phyloP scores from a whole-genome alignment of 495 filamentous ascomycete species.

The Neurospora sp. region DNA sequence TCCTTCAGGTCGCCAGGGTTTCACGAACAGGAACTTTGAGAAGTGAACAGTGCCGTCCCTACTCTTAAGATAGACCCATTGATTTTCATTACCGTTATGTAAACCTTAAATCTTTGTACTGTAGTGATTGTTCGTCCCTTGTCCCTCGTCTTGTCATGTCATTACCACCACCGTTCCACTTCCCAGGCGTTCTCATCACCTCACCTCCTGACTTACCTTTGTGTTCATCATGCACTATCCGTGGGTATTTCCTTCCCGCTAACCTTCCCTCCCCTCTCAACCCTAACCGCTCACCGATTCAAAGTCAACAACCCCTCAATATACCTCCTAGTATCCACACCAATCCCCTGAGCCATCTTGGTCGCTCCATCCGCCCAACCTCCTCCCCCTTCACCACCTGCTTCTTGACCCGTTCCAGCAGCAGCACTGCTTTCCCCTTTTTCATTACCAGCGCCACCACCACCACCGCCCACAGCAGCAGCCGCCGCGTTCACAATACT shows the following conservation, averaged over 20 bases:
- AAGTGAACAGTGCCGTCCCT: too few species aligned
- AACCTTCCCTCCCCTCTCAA: too few species aligned
- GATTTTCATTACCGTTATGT: too few species aligned
- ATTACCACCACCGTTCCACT: neutral
- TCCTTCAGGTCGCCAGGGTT: too few species aligned
- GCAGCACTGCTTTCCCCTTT: slow-evolving; percentile 10
- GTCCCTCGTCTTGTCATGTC: neutral
- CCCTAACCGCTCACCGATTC: slow-evolving; percentile 24
- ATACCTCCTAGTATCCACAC: slow-evolving; percentile 77
- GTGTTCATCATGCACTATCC: too few species aligned
- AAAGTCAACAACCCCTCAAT: slow-evolving; percentile 74
- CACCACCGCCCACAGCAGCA: neutral
- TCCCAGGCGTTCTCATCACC: too few species aligned
- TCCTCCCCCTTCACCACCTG: slow-evolving; percentile 30
- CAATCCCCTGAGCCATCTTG: slow-evolving; percentile 73
- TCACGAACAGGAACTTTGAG: too few species aligned
- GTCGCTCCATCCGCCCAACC: slow-evolving; percentile 52
- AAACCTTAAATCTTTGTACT: too few species aligned
- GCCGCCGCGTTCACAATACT: neutral
- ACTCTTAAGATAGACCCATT: too few species aligned
- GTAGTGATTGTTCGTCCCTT: neutral
- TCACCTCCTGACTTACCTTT: too few species aligned
- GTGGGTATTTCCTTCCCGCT: too few species aligned
- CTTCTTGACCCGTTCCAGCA: slow-evolving; percentile 15
- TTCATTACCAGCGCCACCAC: neutral